These are phyloP conservation scores for Taphrina flavorubra DNA, from an alignment of 1,139 yeast genomes.

Conservation along the genomic window DNA sequence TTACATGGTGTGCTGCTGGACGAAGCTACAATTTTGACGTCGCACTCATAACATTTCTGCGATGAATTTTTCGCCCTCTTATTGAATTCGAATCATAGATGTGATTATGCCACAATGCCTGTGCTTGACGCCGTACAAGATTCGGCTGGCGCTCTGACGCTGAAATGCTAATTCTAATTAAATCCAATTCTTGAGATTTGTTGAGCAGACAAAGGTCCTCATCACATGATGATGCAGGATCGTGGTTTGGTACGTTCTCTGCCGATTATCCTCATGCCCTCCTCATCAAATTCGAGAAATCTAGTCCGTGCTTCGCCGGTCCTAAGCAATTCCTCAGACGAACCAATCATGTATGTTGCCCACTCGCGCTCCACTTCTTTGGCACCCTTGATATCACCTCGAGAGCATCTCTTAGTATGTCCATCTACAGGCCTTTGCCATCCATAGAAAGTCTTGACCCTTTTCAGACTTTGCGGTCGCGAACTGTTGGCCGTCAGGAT, in stretches of 20 bases:
- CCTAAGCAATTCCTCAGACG: conserved; percentile 21
- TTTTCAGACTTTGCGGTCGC: conserved; percentile 28
- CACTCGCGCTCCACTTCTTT: conserved; percentile 42
- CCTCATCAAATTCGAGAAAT: conserved; percentile 31
- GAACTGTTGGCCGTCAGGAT: conserved; percentile 44
- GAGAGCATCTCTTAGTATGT: conserved; percentile 33
- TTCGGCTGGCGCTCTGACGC: conserved; percentile 1
- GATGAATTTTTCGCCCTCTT: too few species aligned
- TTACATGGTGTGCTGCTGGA: too few species aligned
- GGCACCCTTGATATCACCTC: conserved; percentile 41
- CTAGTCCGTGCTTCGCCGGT: conserved; percentile 27
- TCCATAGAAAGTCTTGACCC: conserved; percentile 42
- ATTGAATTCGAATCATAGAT: too few species aligned
- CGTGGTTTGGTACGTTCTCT: conserved; percentile 19
- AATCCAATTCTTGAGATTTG: too few species aligned
- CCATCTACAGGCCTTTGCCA: conserved; percentile 43
- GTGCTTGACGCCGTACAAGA: not conserved
- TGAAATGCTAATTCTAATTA: not conserved
- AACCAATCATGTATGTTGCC: conserved; percentile 42
- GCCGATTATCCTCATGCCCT: conserved; percentile 28
- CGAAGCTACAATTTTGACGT: too few species aligned
- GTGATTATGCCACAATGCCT: not conserved
- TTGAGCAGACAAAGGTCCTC: not conserved
- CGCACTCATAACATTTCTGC: too few species aligned
- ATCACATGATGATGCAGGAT: conserved; percentile 28